phyloP scores from a whole-genome alignment of 169 alveolate genomes.

The Plasmodium coatneyi region DNA sequence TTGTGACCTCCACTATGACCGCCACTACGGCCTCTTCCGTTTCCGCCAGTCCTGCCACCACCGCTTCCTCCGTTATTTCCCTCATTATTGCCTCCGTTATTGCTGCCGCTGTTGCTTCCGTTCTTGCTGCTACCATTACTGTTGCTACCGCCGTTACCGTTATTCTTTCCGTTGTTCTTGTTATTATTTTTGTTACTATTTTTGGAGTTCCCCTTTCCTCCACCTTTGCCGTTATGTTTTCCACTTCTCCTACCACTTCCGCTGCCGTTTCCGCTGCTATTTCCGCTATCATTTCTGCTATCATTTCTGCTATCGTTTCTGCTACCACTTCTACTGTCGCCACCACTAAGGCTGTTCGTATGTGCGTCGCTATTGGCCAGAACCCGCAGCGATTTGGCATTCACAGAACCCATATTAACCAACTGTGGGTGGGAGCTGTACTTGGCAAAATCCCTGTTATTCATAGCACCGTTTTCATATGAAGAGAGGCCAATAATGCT shows the following conservation, averaged over 20 bases:
- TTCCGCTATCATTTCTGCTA: background rate
- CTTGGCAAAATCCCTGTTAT: background rate
- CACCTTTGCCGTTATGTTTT: background rate
- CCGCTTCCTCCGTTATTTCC: background rate
- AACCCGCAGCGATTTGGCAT: background rate
- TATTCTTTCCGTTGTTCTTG: background rate
- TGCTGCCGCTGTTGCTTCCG: background rate
- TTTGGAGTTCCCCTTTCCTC: constrained; percentile 7
- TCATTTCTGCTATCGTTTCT: background rate
- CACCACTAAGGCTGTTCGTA: background rate
- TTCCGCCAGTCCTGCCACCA: background rate
- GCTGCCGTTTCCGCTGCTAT: background rate
- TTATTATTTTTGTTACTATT: background rate
- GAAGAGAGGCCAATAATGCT: background rate
- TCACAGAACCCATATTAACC: background rate
- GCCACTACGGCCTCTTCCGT: background rate
- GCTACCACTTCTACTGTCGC: background rate
- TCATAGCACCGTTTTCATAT: background rate
- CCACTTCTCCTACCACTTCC: background rate
- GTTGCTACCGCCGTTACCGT: background rate
- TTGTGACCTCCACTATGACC: constrained; percentile 3
- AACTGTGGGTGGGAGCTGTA: background rate
- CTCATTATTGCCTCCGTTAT: constrained; percentile 11
- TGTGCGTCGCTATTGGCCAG: background rate
- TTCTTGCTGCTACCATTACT: background rate